Conservation (phyloP, 2,329 filamentous ascomycete species). For the Trichocomaceae sp. region DNA sequence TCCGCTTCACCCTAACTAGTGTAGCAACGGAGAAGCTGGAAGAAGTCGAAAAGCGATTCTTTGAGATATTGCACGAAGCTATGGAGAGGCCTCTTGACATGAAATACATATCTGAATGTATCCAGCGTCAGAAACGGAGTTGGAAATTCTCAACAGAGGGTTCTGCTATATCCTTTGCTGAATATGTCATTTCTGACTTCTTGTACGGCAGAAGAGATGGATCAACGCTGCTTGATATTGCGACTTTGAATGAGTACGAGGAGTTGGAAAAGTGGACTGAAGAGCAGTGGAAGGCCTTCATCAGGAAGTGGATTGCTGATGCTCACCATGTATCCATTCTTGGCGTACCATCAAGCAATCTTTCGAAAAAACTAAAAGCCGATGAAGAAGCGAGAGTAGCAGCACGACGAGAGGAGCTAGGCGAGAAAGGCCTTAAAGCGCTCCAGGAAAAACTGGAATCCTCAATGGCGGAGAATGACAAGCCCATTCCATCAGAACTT, state of each 20-base stretch:
- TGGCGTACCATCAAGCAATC: conserved; percentile 72
- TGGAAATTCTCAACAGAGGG: conserved; percentile 78
- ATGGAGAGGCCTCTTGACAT: conserved; percentile 74
- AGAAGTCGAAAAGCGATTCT: conserved; percentile 76
- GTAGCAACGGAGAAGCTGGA: conserved; percentile 81
- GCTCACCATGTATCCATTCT: conserved; percentile 82
- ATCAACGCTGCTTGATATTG: conserved; percentile 60
- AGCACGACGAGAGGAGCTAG: conserved; percentile 70
- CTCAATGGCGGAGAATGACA: conserved; percentile 83
- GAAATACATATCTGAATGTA: conserved; percentile 81
- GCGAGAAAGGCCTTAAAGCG: conserved; percentile 70
- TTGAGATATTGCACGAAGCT: conserved; percentile 75
- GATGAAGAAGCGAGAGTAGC: conserved; percentile 74
- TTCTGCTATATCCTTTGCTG: conserved; percentile 72
- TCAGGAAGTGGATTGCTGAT: conserved; percentile 77
- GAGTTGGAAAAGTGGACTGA: conserved; percentile 73
- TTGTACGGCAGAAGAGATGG: conserved; percentile 84
- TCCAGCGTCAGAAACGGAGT: conserved; percentile 72
- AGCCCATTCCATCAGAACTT: conserved; percentile 74
- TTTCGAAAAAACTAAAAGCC: conserved; percentile 73
- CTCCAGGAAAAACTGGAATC: conserved; percentile 69
- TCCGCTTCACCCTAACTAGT: conserved; percentile 78
- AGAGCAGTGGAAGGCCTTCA: conserved; percentile 71
- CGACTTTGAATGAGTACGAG: conserved; percentile 52
- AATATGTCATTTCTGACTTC: conserved; percentile 84